Evolutionary conservation across 805 yeast genomes (phyloP).

Genomic region (Alloascoidea hylecoeti): DNA sequence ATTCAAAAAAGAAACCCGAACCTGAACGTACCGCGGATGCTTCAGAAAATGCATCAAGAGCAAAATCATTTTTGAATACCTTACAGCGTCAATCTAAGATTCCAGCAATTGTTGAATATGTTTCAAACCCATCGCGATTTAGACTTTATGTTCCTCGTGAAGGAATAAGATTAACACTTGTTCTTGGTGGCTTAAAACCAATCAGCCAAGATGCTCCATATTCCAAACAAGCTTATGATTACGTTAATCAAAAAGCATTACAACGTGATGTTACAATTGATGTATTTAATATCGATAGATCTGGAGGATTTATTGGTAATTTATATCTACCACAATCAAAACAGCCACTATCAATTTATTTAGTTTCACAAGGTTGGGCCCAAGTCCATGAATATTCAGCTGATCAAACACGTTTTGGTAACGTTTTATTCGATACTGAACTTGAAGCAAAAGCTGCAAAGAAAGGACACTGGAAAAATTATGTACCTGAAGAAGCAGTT

Average conservation of each 20-base stretch:
- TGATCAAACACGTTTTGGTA: slow-evolving; percentile 35
- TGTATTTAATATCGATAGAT: slow-evolving; percentile 54
- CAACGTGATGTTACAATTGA: slow-evolving; percentile 68
- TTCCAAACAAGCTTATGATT: slow-evolving; percentile 37
- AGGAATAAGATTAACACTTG: slow-evolving; percentile 51
- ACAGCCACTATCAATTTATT: slow-evolving; percentile 39
- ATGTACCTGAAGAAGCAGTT: slow-evolving; percentile 28
- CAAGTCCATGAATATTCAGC: slow-evolving; percentile 55
- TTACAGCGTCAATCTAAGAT: slow-evolving; percentile 52
- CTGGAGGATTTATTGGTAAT: slow-evolving; percentile 74
- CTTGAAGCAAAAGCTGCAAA: slow-evolving; percentile 37
- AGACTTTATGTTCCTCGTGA: slow-evolving; percentile 58
- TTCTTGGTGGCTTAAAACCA: slow-evolving; percentile 55
- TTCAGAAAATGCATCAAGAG: slow-evolving; percentile 56
- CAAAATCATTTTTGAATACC: slow-evolving; percentile 60
- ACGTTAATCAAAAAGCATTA: slow-evolving; percentile 35
- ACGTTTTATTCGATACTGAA: slow-evolving; percentile 47
- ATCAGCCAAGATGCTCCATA: slow-evolving; percentile 16
- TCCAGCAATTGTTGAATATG: slow-evolving; percentile 59
- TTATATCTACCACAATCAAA: slow-evolving; percentile 35
- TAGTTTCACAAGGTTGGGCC: slow-evolving; percentile 51
- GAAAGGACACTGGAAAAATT: slow-evolving; percentile 57
- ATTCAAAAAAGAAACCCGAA: slow-evolving; percentile 40
- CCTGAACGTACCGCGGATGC: slow-evolving; percentile 63
- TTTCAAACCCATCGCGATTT: slow-evolving; percentile 54